Evolutionary conservation across 192 early-diverging fungal genomes (phyloP).

Genomic region (Entophlyctis luteolus): DNA sequence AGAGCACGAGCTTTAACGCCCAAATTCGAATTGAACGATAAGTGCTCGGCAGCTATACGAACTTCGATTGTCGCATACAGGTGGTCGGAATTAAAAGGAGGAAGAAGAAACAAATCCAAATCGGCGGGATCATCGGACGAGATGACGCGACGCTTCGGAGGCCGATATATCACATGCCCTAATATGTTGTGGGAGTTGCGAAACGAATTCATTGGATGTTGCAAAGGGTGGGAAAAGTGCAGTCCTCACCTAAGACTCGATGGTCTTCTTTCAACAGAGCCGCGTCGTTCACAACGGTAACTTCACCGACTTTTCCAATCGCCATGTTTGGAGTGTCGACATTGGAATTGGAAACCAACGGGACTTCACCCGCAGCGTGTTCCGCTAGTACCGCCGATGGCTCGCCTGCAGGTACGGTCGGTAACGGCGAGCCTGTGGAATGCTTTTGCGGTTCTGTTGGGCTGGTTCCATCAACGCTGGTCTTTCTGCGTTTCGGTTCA

Average conservation of each 20-base stretch:
- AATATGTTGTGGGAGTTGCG: neutral
- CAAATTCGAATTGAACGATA: conserved; percentile 58
- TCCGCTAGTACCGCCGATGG: too few relatives aligned
- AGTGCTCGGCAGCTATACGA: conserved; percentile 57
- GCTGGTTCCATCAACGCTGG: neutral
- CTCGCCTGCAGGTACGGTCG: too few relatives aligned
- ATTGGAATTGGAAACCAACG: too few relatives aligned
- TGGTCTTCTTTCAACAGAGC: neutral
- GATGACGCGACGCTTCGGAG: neutral
- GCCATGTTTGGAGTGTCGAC: too few relatives aligned
- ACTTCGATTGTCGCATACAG: conserved; percentile 61
- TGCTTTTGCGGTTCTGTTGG: too few relatives aligned
- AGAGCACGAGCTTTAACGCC: conserved; percentile 61
- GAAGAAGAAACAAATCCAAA: conserved; percentile 42
- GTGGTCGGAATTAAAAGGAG: conserved; percentile 41
- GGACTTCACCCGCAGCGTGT: too few relatives aligned
- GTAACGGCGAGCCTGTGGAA: too few relatives aligned
- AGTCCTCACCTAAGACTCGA: neutral
- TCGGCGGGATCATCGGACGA: neutral
- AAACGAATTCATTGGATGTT: neutral
- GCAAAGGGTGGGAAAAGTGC: neutral
- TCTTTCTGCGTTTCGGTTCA: neutral
- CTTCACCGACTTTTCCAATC: conserved; percentile 10
- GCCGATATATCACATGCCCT: conserved; percentile 4
- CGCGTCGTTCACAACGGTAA: conserved; percentile 13